phyloP scores from a whole-genome alignment of 345 rosid species.

The Eucalyptus viminalis region DNA sequence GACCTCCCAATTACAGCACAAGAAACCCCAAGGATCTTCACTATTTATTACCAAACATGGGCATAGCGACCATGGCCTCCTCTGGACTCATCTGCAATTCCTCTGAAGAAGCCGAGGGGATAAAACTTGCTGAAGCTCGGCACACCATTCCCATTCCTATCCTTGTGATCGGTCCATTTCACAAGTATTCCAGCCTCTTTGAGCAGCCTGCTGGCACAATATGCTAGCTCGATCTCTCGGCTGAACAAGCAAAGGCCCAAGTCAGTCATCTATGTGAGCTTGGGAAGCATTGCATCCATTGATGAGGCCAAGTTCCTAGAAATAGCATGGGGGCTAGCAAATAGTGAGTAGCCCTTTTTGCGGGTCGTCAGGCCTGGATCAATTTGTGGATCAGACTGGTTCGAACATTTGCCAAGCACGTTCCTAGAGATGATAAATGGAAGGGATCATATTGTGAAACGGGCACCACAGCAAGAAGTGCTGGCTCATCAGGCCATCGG shows the following conservation, averaged over 20 bases:
- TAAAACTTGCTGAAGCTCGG: background rate
- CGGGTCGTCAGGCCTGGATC: background rate
- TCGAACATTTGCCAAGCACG: background rate
- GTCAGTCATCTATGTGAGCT: constrained; percentile 29
- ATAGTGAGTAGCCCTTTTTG: background rate
- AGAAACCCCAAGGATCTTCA: background rate
- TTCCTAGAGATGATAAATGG: background rate
- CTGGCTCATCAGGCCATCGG: background rate
- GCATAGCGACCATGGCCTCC: constrained; percentile 1
- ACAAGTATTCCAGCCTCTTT: constrained; percentile 11
- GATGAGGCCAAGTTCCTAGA: background rate
- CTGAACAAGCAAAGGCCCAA: constrained; percentile 9
- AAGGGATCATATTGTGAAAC: background rate
- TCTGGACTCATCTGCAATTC: constrained; percentile 21
- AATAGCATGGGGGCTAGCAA: background rate
- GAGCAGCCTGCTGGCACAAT: constrained; percentile 3
- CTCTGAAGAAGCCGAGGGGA: constrained; percentile 6
- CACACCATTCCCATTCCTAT: background rate
- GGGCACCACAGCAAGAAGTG: background rate
- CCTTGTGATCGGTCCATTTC: constrained; percentile 27
- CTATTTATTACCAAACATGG: background rate
- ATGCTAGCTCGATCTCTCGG: constrained; percentile 15
- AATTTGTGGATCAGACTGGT: background rate
- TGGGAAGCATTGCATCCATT: constrained; percentile 20
- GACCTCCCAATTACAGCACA: constrained; percentile 15